phyloP scores from a whole-genome alignment of 768 basidiomycete genomes.

The Leccinellum rugosiceps region DNA sequence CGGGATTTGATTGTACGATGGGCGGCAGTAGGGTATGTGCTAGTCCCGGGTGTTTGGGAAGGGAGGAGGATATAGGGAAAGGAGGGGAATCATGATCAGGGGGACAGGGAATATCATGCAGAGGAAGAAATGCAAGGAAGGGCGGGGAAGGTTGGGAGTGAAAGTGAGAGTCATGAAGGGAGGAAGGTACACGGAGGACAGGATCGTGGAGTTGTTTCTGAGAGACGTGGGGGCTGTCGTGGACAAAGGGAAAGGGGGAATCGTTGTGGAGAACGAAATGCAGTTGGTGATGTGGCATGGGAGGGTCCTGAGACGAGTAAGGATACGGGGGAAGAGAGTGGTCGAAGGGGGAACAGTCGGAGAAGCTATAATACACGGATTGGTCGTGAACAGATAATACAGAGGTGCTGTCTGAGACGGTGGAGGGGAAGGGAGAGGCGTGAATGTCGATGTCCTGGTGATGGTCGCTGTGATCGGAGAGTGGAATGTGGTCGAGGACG shows the following conservation, averaged over 20 bases:
- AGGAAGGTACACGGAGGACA: conserved; percentile 12
- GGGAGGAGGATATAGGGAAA: conserved; percentile 22
- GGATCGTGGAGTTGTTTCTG: conserved; percentile 31
- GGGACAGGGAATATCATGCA: conserved; percentile 25
- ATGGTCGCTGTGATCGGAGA: conserved; percentile 23
- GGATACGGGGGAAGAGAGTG: conserved; percentile 20
- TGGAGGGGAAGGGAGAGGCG: conserved; percentile 16
- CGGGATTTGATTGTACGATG: conserved; percentile 34
- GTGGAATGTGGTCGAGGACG: conserved; percentile 16
- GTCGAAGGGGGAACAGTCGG: conserved; percentile 23
- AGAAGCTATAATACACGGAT: conserved; percentile 33
- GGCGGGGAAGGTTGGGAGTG: conserved; percentile 25
- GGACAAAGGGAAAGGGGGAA: conserved; percentile 13
- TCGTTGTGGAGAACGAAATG: conserved; percentile 26
- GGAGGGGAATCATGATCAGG: conserved; percentile 11
- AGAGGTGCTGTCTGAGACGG: conserved; percentile 21
- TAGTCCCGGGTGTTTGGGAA: conserved; percentile 20
- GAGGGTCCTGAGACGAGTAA: conserved; percentile 27
- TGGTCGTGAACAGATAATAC: conserved; percentile 34
- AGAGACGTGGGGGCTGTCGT: conserved; percentile 24
- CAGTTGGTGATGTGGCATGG: conserved; percentile 26
- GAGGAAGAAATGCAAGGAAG: conserved; percentile 23
- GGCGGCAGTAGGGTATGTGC: conserved; percentile 33
- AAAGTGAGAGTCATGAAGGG: conserved; percentile 27
- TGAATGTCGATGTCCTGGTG: conserved; percentile 35